These are phyloP conservation scores for Pythium phragmiticola DNA, from an alignment of 352 stramenopile species.

Conservation along the genomic window DNA sequence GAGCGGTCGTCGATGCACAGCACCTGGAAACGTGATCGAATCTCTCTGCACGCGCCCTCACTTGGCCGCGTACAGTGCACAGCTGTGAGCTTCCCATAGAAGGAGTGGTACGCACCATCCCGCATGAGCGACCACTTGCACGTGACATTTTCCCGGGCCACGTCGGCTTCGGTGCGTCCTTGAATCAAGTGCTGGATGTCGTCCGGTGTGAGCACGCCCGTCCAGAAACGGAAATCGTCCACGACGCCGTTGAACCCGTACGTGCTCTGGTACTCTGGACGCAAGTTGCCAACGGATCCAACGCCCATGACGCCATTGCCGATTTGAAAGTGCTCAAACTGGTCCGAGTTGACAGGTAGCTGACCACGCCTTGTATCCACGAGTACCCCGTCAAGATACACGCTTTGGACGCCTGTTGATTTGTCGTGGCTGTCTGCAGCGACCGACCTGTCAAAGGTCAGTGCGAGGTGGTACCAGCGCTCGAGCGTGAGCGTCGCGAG, in stretches of 20 bases:
- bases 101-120: background rate
- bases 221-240: constrained; percentile 53
- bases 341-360: constrained; percentile 30
- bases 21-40: too few relatives aligned
- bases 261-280: background rate
- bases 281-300: constrained; percentile 41
- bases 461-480: constrained; percentile 40
- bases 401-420: constrained; percentile 5
- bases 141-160: too few relatives aligned
- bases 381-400: constrained; percentile 31
- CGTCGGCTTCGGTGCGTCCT: too few relatives aligned
- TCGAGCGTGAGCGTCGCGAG: constrained; percentile 18
- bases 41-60: background rate
- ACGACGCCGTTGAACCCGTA: constrained; percentile 69
- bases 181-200: constrained; percentile 2
- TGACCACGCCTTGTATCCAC: background rate
- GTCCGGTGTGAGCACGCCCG: background rate
- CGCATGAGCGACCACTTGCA: constrained; percentile 5
- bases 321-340: constrained; percentile 47
- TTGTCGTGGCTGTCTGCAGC: background rate
- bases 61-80: background rate
- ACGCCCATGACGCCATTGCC: constrained; percentile 59
- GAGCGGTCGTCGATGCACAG: too few relatives aligned
- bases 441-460: constrained; percentile 21
- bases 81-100: background rate